Evolutionary conservation across 768 basidiomycete genomes (phyloP).

Genomic region (Phaffia australis): DNA sequence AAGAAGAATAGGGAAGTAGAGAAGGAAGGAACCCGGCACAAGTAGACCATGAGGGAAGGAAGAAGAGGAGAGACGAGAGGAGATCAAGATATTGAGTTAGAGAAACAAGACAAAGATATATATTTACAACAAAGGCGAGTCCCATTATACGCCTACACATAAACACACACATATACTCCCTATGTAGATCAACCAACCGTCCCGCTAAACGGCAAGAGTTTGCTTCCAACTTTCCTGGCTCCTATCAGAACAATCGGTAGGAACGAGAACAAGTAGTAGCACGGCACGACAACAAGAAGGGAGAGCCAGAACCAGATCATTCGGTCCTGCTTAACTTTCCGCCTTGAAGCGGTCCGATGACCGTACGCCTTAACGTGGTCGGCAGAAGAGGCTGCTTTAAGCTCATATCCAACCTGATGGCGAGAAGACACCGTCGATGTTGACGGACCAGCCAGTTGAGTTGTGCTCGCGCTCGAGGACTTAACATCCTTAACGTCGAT

Average conservation of each 20-base stretch:
- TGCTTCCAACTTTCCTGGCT: slow-evolving; percentile 6
- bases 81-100: too few species aligned
- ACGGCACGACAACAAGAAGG: slow-evolving; percentile 14
- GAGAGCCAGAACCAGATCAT: slow-evolving; percentile 17
- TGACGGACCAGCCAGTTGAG: slow-evolving; percentile 1
- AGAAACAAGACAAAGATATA: not conserved
- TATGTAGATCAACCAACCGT: not conserved
- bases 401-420: too few species aligned
- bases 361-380: not conserved
- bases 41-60: not conserved
- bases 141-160: not conserved
- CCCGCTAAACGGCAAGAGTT: slow-evolving; percentile 8
- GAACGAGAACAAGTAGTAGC: slow-evolving; percentile 16
- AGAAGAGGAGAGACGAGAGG: not conserved
- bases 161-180: not conserved
- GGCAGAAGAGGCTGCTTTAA: not conserved
- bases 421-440: not conserved
- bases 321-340: slow-evolving; percentile 14
- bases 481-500: not conserved
- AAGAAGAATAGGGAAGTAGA: too few species aligned
- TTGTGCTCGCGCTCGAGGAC: slow-evolving; percentile 1
- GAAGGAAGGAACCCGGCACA: too few species aligned
- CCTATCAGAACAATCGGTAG: slow-evolving; percentile 8
- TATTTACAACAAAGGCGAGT: not conserved
- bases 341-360: slow-evolving; percentile 4